A percentile compares a stretch with the other conserved stretches of the same genome.
These are phyloP conservation scores for Leonotis leonurus DNA, from an alignment of 257 asterid species.

Conservation along the genomic window DNA sequence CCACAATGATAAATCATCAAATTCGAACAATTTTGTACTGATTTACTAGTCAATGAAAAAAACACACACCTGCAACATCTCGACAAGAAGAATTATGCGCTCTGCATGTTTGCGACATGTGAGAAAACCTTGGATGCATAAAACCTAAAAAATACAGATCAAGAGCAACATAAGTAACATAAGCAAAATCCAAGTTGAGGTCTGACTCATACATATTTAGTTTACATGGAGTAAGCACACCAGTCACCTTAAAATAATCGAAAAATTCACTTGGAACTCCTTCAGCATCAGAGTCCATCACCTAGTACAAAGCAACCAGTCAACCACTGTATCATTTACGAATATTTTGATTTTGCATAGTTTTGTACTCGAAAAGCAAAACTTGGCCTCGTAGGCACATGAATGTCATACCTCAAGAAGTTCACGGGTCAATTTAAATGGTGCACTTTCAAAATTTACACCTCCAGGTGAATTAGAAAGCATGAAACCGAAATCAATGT, in stretches of 20 bases:
- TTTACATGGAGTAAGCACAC: background rate
- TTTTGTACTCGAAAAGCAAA: background rate
- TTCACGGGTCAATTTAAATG: constrained; percentile 94
- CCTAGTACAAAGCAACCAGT: constrained; percentile 42
- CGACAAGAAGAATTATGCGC: constrained; percentile 92
- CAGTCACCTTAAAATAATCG: constrained; percentile 82
- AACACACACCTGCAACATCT: constrained; percentile 94
- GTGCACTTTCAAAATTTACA: constrained; percentile 99
- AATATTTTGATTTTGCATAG: background rate
- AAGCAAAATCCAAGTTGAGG: background rate
- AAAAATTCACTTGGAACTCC: constrained; percentile 98
- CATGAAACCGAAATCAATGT: constrained; percentile 99
- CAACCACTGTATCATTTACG: constrained; percentile 2
- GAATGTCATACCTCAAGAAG: constrained; percentile 76
- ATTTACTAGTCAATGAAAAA: no score
- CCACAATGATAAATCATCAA: no score
- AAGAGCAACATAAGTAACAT: constrained; percentile 1
- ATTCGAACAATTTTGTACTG: no score
- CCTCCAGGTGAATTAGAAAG: constrained; percentile 99
- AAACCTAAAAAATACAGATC: constrained; percentile 26
- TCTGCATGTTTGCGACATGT: constrained; percentile 96
- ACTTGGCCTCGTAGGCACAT: background rate
- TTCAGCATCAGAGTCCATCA: constrained; percentile 99
- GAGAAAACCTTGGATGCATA: constrained; percentile 94
- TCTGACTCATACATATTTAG: background rate